Base-by-base conservation (phyloP, 2,329 filamentous ascomycete species). In the Aspergillus japonicus region DNA sequence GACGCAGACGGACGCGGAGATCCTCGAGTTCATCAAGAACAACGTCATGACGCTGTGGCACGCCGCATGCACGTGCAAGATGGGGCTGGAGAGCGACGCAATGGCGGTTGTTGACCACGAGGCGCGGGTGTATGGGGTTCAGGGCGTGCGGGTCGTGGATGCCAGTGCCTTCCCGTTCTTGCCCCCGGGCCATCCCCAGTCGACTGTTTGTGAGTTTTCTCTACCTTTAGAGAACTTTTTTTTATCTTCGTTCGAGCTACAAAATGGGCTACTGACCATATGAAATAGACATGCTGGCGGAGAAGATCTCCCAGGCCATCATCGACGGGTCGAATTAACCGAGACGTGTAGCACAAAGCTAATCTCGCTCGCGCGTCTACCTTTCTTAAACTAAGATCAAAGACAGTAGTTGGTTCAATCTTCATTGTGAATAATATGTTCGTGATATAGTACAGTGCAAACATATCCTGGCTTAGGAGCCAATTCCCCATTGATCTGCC, bases 1-100 rank as follows among this genome's bases (percentile, higher is more conserved):
- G 24, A 63, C 78, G 19, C 61, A 71, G 23, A 75, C 74, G 0
- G 78, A 83, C 60, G 73, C 66, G 24, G 64, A 81, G 54, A 77
- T 83, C 12, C 62, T 78, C 10, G 56, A 70, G 2, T 66, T 56
- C 8, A 68, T 76, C 31, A 50, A 61, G 21, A 42, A 67, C 7
- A 69, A 57, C 47, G 51, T 73, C 24, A 66, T 59, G 19, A 70
- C 71, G 1, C 59, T 77, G n/a, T 75, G 67, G 58, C 75, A 79
- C 62, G 69, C 72, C 0, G 57, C 66, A 4, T 68, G 69, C 8
- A 75, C 75, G 0, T 77, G 73, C 57, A 73, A 69, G 14, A 80
- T 78, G 75, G 77, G 77, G 0, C 69, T 54, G 14, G 8, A 35
- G 0, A 50, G 60, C 7, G 72, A 76, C 48, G 16, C 61, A 1